Conservation (phyloP, 139 green algal species). For the Diplosphaera chodatii region DNA sequence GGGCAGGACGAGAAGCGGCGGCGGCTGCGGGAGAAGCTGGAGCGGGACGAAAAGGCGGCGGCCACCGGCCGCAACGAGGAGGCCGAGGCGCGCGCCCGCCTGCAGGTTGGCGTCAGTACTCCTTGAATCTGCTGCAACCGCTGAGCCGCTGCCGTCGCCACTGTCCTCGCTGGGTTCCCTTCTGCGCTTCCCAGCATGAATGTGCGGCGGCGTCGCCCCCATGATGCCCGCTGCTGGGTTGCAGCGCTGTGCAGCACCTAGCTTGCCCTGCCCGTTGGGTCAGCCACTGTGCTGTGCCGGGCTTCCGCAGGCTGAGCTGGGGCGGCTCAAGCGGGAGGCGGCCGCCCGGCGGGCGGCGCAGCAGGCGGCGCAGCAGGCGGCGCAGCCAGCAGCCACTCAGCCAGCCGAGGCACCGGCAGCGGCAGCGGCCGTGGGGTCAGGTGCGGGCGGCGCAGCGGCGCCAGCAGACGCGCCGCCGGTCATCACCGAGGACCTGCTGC, state of each 20-base stretch:
- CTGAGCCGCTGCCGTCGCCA: no score
- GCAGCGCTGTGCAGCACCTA: no score
- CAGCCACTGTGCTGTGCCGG: no score
- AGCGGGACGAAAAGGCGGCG: conserved; percentile 45
- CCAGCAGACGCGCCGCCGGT: conserved; percentile 1
- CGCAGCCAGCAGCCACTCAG: conserved; percentile 3
- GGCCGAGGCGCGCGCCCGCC: conserved; percentile 20
- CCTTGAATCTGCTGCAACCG: no score
- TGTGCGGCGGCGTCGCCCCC: no score
- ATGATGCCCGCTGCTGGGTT: no score
- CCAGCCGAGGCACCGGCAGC: conserved; percentile 2
- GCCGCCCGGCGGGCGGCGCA: conserved; percentile 15
- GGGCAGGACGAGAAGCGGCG: conserved; percentile 63
- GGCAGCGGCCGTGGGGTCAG: conserved; percentile 8
- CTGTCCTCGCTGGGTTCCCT: no score
- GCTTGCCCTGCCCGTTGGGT: no score
- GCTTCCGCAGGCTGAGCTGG: background rate
- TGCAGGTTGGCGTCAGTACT: no score
- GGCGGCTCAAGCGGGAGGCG: conserved; percentile 22
- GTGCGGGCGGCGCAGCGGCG: no score
- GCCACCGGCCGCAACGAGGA: conserved; percentile 34
- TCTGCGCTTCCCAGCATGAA: no score
- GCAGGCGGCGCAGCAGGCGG: conserved; percentile 18
- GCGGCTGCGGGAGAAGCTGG: conserved; percentile 70
- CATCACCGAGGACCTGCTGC: conserved; percentile 27